These are phyloP conservation scores for Verticillium longisporum DNA, from an alignment of 2,329 filamentous ascomycete species.

Conservation along the genomic window DNA sequence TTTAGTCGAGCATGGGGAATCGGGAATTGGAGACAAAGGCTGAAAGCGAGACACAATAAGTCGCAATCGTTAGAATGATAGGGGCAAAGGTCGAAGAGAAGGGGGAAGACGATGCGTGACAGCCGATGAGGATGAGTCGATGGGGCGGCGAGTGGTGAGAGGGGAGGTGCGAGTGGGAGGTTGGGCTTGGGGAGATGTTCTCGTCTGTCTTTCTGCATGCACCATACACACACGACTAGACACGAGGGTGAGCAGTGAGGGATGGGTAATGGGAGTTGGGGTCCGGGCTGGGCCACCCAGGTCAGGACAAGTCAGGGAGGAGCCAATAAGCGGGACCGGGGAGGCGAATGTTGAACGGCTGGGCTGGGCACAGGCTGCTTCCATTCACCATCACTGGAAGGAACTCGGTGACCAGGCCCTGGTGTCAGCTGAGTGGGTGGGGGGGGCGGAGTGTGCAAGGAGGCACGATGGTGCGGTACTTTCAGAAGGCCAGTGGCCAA, in stretches of 20 bases:
- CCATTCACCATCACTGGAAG: not conserved
- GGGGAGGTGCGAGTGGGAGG: not conserved
- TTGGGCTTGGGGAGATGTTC: not conserved
- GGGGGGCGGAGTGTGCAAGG: too few relatives aligned
- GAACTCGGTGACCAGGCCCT: not conserved
- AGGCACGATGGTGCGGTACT: too few relatives aligned
- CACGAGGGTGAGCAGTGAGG: not conserved
- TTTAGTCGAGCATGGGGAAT: not conserved
- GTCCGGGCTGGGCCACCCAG: not conserved
- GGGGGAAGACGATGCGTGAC: not conserved
- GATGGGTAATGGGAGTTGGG: not conserved
- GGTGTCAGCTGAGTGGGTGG: not conserved
- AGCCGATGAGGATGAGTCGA: not conserved
- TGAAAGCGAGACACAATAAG: not conserved
- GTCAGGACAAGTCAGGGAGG: not conserved
- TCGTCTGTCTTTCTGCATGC: not conserved
- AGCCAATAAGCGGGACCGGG: not conserved
- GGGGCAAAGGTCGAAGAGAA: not conserved
- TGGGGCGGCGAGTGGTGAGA: slow-evolving; percentile 1
- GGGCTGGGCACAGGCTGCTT: not conserved
- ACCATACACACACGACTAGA: not conserved
- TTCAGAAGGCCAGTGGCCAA: not conserved
- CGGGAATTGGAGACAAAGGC: not conserved
- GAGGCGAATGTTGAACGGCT: not conserved
- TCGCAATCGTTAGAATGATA: not conserved